Evolutionary conservation across 345 rosid genomes (phyloP).

Genomic region (Microcos paniculata): DNA sequence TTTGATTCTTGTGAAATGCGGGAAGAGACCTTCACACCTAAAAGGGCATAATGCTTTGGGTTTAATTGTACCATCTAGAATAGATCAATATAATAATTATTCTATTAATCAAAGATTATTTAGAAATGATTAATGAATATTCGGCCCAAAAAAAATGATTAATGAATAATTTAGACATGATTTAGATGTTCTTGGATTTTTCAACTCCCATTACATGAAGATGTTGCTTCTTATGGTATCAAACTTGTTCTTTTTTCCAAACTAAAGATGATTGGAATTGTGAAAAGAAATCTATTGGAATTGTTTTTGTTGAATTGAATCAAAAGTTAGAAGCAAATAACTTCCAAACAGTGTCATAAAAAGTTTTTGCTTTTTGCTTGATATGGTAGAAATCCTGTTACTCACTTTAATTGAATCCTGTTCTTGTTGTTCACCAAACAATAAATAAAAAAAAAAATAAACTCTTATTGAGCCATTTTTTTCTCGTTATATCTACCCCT

Average conservation of each 20-base stretch:
- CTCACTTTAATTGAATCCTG: no score
- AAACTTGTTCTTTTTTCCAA: neutral
- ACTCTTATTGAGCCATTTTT: no score
- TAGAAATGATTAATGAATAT: neutral
- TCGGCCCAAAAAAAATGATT: neutral
- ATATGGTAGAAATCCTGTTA: no score
- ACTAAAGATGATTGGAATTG: neutral
- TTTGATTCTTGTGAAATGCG: no score
- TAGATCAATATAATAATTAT: neutral
- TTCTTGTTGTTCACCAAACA: no score
- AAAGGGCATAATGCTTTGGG: neutral
- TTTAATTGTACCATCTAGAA: neutral
- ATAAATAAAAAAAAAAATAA: no score
- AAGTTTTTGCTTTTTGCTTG: no score
- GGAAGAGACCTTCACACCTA: neutral
- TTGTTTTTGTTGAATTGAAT: no score
- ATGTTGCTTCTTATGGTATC: neutral
- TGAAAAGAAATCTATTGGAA: neutral
- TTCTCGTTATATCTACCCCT: no score
- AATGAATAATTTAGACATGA: neutral
- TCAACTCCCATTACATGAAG: neutral
- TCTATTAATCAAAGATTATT: neutral
- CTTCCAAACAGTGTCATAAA: no score
- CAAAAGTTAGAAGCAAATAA: no score
- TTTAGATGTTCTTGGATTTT: neutral